Evolutionary conservation across 805 yeast genomes (phyloP).

Genomic region (Candida qinlingensis): DNA sequence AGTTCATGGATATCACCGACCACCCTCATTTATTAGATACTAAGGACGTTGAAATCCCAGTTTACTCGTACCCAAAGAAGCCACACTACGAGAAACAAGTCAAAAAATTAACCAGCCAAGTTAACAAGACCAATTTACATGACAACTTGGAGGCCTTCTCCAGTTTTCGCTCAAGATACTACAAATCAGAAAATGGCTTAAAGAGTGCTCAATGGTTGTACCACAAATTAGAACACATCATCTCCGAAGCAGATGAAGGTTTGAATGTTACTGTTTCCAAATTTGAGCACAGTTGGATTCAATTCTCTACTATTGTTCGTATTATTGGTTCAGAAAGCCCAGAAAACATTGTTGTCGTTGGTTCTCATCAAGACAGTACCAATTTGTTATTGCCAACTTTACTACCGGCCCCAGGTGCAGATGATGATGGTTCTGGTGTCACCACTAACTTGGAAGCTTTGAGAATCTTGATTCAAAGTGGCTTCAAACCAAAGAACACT

Average conservation of each 20-base stretch:
- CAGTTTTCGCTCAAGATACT: slow-evolving; percentile 70
- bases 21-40: slow-evolving; percentile 23
- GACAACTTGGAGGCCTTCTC: slow-evolving; percentile 56
- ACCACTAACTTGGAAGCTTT: slow-evolving; percentile 73
- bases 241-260: slow-evolving; percentile 17
- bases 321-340: slow-evolving; percentile 44
- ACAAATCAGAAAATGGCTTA: slow-evolving; percentile 64
- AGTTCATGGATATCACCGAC: slow-evolving; percentile 62
- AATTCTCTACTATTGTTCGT: slow-evolving; percentile 66
- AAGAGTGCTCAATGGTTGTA: slow-evolving; percentile 70
- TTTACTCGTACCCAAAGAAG: slow-evolving; percentile 46
- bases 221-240: slow-evolving; percentile 35
- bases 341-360: slow-evolving; percentile 58
- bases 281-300: slow-evolving; percentile 72
- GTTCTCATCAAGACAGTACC: slow-evolving; percentile 86
- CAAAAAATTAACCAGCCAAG: slow-evolving; percentile 33
- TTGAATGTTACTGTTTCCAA: slow-evolving; percentile 39
- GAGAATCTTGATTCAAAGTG: slow-evolving; percentile 45
- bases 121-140: slow-evolving; percentile 44
- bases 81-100: slow-evolving; percentile 36
- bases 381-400: slow-evolving; percentile 66
- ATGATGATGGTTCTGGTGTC: slow-evolving; percentile 90
- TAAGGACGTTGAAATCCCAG: slow-evolving; percentile 22
- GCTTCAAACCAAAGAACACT: slow-evolving; percentile 58
- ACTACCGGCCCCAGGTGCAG: slow-evolving; percentile 87